phyloP scores from a whole-genome alignment of 805 yeast species.

The Suhomyces prunicola region DNA sequence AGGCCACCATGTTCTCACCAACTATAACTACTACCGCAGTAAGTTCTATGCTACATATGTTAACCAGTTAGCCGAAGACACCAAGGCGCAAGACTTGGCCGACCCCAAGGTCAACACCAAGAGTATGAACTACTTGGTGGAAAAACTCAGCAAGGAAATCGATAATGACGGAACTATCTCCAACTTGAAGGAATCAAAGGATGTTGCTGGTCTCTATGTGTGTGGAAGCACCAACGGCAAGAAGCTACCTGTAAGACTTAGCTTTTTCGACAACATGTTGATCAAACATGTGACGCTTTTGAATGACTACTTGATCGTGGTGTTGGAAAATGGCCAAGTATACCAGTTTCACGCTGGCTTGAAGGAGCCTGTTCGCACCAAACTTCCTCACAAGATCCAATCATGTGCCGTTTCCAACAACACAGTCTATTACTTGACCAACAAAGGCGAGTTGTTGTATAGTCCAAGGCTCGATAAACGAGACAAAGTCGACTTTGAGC shows the following conservation, averaged over 20 bases:
- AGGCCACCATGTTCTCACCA: slow-evolving; percentile 40
- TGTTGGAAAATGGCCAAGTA: slow-evolving; percentile 67
- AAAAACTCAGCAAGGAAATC: slow-evolving; percentile 23
- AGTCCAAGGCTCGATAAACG: slow-evolving; percentile 23
- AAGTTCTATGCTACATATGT: slow-evolving; percentile 30
- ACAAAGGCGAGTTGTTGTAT: slow-evolving; percentile 44
- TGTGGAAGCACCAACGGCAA: slow-evolving; percentile 32
- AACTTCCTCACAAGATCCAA: slow-evolving; percentile 27
- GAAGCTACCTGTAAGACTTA: slow-evolving; percentile 56
- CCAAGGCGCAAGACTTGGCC: slow-evolving; percentile 31
- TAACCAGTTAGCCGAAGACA: slow-evolving; percentile 33
- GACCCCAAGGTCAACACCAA: slow-evolving; percentile 31
- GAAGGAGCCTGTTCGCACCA: slow-evolving; percentile 21
- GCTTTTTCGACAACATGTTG: slow-evolving; percentile 58
- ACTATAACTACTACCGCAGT: slow-evolving; percentile 40
- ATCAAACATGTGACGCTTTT: slow-evolving; percentile 56
- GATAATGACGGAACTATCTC: slow-evolving; percentile 15
- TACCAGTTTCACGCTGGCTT: slow-evolving; percentile 64
- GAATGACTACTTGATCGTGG: slow-evolving; percentile 50
- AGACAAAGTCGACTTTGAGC: slow-evolving; percentile 9
- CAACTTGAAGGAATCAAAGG: slow-evolving; percentile 20
- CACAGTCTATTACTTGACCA: slow-evolving; percentile 41
- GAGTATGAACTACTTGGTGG: slow-evolving; percentile 21
- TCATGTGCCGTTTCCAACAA: slow-evolving; percentile 49
- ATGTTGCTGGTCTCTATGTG: slow-evolving; percentile 33